phyloP scores from a whole-genome alignment of 2,329 filamentous ascomycete species.

The Dendryphion nanum region DNA sequence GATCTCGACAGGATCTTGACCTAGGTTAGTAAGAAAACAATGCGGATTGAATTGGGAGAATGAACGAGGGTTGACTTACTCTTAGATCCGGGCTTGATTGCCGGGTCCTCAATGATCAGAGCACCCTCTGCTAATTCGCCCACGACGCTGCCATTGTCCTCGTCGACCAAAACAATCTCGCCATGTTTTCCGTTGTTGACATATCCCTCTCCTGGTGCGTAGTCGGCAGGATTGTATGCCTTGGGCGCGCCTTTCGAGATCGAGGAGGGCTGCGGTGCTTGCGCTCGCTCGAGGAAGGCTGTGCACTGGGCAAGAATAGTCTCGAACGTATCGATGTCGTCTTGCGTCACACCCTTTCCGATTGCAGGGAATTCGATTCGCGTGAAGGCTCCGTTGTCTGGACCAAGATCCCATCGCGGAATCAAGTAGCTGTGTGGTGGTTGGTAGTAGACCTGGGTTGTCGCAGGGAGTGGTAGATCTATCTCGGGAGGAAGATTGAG shows the following conservation, averaged over 20 bases:
- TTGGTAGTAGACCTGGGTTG: conserved; percentile 96
- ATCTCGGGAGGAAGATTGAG: conserved; percentile 92
- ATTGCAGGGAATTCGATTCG: conserved; percentile 83
- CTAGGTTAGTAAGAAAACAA: conserved; percentile 21
- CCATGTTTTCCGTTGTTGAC: conserved; percentile 55
- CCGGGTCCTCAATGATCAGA: conserved; percentile 72
- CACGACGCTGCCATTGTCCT: conserved; percentile 93
- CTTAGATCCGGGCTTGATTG: conserved; percentile 84
- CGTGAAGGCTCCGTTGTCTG: conserved; percentile 85
- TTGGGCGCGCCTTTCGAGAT: conserved; percentile 35
- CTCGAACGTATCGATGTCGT: conserved; percentile 95
- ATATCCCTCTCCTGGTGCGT: conserved; percentile 77
- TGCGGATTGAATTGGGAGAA: neutral
- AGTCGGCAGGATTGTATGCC: conserved; percentile 78
- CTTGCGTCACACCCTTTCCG: conserved; percentile 74
- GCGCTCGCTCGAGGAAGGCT: conserved; percentile 83
- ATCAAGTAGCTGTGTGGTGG: conserved; percentile 91
- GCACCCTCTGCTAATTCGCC: conserved; percentile 85
- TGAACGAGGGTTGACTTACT: conserved; percentile 53
- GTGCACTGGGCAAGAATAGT: conserved; percentile 98
- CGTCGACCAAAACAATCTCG: conserved; percentile 88
- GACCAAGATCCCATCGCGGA: conserved; percentile 89
- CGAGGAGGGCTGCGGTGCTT: conserved; percentile 55
- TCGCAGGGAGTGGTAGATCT: conserved; percentile 88
- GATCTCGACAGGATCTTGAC: conserved; percentile 74